These are phyloP conservation scores for Euphorbia tirucalli DNA, from an alignment of 345 rosid genomes.

Conservation along the genomic window DNA sequence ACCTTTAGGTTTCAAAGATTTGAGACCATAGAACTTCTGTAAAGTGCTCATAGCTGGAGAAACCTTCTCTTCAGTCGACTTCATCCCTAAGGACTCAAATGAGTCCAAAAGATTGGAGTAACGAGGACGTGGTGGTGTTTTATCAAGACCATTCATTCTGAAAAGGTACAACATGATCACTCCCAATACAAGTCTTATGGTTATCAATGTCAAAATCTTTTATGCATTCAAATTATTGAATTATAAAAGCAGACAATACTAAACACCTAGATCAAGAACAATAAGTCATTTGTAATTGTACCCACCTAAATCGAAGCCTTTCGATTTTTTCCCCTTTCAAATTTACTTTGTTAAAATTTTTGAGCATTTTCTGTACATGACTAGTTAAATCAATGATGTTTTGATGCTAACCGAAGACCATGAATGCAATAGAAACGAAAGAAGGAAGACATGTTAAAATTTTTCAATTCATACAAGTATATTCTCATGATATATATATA, in stretches of 20 bases:
- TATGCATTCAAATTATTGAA: conserved; percentile 4
- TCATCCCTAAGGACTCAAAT: conserved; percentile 48
- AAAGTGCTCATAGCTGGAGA: conserved; percentile 81
- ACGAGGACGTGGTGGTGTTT: conserved; percentile 13
- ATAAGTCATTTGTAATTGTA: neutral
- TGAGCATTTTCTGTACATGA: neutral
- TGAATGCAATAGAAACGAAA: neutral
- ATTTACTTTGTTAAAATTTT: neutral
- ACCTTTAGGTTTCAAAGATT: conserved; percentile 29
- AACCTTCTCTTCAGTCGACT: conserved; percentile 41
- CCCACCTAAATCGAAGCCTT: neutral
- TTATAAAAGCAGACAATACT: neutral
- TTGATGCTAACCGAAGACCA: neutral
- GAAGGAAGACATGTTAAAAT: neutral
- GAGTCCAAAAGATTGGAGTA: conserved; percentile 26
- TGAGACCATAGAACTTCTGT: conserved; percentile 72
- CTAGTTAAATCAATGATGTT: neutral
- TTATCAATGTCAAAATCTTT: neutral
- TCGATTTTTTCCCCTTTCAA: neutral
- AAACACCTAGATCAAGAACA: neutral
- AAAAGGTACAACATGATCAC: neutral
- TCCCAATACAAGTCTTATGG: neutral
- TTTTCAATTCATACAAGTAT: neutral
- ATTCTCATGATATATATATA: no score
- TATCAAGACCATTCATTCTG: conserved; percentile 16